Base-by-base conservation (phyloP, 2,329 filamentous ascomycete genomes). In the Penicillium sp. region DNA sequence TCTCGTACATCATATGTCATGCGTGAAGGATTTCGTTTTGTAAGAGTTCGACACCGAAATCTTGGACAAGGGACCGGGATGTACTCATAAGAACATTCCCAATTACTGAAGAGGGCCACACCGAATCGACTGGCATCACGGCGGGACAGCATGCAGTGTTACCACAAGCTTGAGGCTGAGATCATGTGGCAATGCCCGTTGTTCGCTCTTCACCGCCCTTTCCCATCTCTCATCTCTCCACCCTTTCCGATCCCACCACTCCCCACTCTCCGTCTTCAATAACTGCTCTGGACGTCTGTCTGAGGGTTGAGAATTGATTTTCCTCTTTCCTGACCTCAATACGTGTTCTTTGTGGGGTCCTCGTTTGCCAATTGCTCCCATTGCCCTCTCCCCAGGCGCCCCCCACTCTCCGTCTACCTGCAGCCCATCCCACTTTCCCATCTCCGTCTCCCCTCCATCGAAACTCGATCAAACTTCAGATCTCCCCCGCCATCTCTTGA, bases 171-270 rank as follows among this genome's bases (percentile, higher is more conserved):
- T 65, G 65, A 71, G 63, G 61, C 62, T 67, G 64, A 67, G 62
- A 67, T 69, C 66, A 68, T 63, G 69, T 71, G 66, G 62, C 59
- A 41, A 41, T 55, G 17, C 48, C 56, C 45, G 60, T 59, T 61
- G 61, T 57, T 38, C 51, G 35, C 12, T 22, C 20, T 61, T 71
- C 69, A 72, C 69, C 69, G 69, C 69, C 68, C 62, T 68, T 72
- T 52, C 49, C 25, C 25, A 41, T 25, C 35, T 7, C 37, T 70
- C 60, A 41, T 51, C 54, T 61, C 64, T 64, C 65, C 61, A 60
- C 61, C 60, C 59, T 63, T 62, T 60, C 58, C 37, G 51, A 53
- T 51, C 57, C 59, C 55, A 43, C 60, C 61, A 34, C 53, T 63
- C 61, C 62, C 62, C 62, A 51, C 49, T 55, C 62, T 51, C 62